phyloP scores from a whole-genome alignment of 2,329 filamentous ascomycete species.

The Furcasterigmium sp. region DNA sequence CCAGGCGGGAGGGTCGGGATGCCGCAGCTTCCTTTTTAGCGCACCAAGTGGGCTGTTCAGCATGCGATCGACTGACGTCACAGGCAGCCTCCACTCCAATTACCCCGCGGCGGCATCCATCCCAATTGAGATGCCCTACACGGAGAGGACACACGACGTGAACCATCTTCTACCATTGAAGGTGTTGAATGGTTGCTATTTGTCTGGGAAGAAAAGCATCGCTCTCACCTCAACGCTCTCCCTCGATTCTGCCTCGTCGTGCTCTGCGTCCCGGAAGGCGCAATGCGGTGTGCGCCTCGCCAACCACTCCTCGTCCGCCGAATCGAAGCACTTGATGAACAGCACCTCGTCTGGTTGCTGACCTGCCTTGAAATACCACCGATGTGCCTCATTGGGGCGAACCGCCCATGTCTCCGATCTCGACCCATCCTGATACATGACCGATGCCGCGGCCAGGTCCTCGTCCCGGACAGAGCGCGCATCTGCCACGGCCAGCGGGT shows the following conservation, averaged over 20 bases:
- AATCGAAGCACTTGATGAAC: slow-evolving; percentile 62
- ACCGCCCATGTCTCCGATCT: slow-evolving; percentile 32
- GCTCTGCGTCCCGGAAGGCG: slow-evolving; percentile 70
- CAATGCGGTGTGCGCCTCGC: slow-evolving; percentile 63
- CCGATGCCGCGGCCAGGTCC: slow-evolving; percentile 31
- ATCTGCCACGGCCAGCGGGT: slow-evolving; percentile 35
- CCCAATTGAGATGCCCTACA: neutral
- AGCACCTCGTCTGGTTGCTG: slow-evolving; percentile 49
- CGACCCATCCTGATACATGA: slow-evolving; percentile 26
- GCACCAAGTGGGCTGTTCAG: too few species aligned
- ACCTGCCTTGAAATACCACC: slow-evolving; percentile 48
- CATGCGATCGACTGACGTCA: neutral
- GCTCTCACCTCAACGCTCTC: slow-evolving; percentile 89
- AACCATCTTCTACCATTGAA: too few species aligned
- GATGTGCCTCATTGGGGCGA: slow-evolving; percentile 25
- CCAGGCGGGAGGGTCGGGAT: too few species aligned
- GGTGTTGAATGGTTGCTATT: neutral
- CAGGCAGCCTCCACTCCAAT: neutral
- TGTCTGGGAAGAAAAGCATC: slow-evolving; percentile 62
- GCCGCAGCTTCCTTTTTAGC: too few species aligned
- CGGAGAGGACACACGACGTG: too few species aligned
- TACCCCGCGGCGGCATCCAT: too few species aligned
- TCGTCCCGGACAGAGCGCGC: slow-evolving; percentile 27
- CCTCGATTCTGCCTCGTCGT: slow-evolving; percentile 64
- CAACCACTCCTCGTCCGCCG: slow-evolving; percentile 39